phyloP scores from a whole-genome alignment of 2,329 filamentous ascomycete species.

The Helicocarpus griseus region DNA sequence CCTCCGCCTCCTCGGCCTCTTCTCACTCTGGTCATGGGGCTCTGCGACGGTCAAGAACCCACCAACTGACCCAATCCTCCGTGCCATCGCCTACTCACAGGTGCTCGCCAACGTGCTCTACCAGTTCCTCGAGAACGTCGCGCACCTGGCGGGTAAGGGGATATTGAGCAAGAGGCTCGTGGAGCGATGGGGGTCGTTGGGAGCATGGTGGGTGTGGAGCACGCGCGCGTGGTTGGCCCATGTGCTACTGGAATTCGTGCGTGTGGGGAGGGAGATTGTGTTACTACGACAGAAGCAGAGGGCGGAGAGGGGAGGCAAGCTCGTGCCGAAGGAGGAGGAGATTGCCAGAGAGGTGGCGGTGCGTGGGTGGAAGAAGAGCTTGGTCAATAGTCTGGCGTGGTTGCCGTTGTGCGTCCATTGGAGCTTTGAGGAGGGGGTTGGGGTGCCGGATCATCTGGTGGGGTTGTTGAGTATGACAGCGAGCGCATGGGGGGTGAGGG shows the following conservation, averaged over 20 bases:
- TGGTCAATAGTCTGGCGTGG: slow-evolving; percentile 64
- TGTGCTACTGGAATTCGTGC: slow-evolving; percentile 63
- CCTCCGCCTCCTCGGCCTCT: slow-evolving; percentile 50
- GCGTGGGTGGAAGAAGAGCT: slow-evolving; percentile 48
- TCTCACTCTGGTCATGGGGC: slow-evolving; percentile 68
- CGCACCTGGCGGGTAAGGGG: slow-evolving; percentile 65
- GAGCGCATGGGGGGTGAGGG: slow-evolving; percentile 35
- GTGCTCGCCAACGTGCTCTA: slow-evolving; percentile 58
- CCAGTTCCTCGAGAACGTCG: slow-evolving; percentile 74
- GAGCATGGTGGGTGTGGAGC: slow-evolving; percentile 59
- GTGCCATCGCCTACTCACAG: slow-evolving; percentile 55
- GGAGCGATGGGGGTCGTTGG: slow-evolving; percentile 43
- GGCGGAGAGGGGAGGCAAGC: slow-evolving; percentile 14
- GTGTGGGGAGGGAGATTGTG: slow-evolving; percentile 37
- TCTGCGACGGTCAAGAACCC: slow-evolving; percentile 50
- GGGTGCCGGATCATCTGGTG: slow-evolving; percentile 48
- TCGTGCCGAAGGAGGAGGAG: slow-evolving; percentile 20
- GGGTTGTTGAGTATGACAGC: slow-evolving; percentile 49
- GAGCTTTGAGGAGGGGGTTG: slow-evolving; percentile 58
- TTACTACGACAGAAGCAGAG: slow-evolving; percentile 11
- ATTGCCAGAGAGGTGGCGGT: slow-evolving; percentile 31
- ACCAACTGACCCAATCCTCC: slow-evolving; percentile 36
- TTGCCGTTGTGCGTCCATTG: slow-evolving; percentile 77
- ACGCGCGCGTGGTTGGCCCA: slow-evolving; percentile 71
- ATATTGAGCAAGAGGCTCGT: slow-evolving; percentile 45